Evolutionary conservation across 1,284 basidiomycete genomes (phyloP).

Genomic region (Exobasidium cylindrosporum): DNA sequence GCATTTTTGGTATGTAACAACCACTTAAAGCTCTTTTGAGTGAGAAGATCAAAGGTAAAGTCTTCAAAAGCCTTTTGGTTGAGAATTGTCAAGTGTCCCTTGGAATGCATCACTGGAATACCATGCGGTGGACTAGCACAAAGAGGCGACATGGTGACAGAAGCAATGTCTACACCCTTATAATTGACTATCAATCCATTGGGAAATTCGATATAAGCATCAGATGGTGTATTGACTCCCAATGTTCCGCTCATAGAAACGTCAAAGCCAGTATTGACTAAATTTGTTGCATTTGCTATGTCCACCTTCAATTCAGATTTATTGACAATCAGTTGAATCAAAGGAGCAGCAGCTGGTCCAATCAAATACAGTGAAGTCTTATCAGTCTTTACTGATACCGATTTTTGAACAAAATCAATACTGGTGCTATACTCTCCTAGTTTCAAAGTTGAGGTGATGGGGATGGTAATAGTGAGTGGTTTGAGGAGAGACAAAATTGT

Average conservation of each 20-base stretch:
- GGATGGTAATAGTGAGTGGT: conserved; percentile 64
- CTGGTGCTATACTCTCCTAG: conserved; percentile 59
- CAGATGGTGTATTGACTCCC: conserved; percentile 57
- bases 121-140: conserved; percentile 69
- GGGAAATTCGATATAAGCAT: conserved; percentile 57
- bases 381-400: conserved; percentile 68
- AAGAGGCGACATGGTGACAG: conserved; percentile 67
- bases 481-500: conserved; percentile 67
- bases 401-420: conserved; percentile 66
- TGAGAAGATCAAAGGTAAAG: conserved; percentile 68
- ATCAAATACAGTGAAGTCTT: conserved; percentile 67
- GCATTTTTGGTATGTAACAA: conserved; percentile 67
- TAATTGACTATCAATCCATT: conserved; percentile 62
- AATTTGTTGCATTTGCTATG: conserved; percentile 66
- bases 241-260: conserved; percentile 56
- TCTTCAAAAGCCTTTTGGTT: conserved; percentile 61
- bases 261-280: conserved; percentile 40
- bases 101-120: conserved; percentile 65
- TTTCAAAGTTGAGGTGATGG: conserved; percentile 37
- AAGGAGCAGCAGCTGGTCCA: conserved; percentile 62
- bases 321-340: conserved; percentile 69
- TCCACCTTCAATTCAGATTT: conserved; percentile 63
- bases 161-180: conserved; percentile 68
- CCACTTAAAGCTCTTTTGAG: conserved; percentile 69
- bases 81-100: conserved; percentile 49